These are phyloP conservation scores for Arthrobotrys pseudoclavata DNA, from an alignment of 2,329 filamentous ascomycete genomes.

Conservation along the genomic window DNA sequence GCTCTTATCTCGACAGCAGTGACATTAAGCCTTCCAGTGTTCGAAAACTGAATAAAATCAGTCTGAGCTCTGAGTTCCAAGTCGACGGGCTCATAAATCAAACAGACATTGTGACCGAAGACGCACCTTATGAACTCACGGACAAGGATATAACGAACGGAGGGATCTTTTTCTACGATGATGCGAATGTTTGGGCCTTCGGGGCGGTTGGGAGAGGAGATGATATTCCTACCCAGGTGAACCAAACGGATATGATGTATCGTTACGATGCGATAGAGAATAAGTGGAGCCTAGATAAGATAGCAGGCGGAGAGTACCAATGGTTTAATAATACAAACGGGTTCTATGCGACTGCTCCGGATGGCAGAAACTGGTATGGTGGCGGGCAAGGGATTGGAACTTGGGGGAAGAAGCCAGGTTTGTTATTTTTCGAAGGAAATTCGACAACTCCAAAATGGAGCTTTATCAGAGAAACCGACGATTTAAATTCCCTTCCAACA, in stretches of 20 bases:
- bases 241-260: constrained; percentile 34
- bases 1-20: constrained; percentile 24
- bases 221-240: constrained; percentile 11
- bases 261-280: constrained; percentile 8
- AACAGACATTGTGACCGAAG: constrained; percentile 22
- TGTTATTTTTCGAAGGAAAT: constrained; percentile 30
- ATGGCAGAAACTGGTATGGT: constrained; percentile 39
- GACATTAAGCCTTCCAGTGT: constrained; percentile 20
- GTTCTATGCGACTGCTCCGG: constrained; percentile 25
- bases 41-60: constrained; percentile 33
- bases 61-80: constrained; percentile 5
- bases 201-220: constrained; percentile 16
- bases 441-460: constrained; percentile 25
- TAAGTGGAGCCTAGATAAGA: constrained; percentile 17
- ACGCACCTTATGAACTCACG: constrained; percentile 28
- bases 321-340: constrained; percentile 41
- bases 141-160: constrained; percentile 19
- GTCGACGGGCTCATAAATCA: constrained; percentile 25
- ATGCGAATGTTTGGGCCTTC: constrained; percentile 26
- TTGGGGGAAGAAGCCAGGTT: constrained; percentile 6
- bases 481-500: neutral
- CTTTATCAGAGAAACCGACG: constrained; percentile 26
- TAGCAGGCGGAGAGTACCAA: constrained; percentile 30
- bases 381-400: constrained; percentile 17
- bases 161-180: constrained; percentile 31